These are phyloP conservation scores for Penicillium coffeae DNA, from an alignment of 495 filamentous ascomycete genomes.

Conservation along the genomic window DNA sequence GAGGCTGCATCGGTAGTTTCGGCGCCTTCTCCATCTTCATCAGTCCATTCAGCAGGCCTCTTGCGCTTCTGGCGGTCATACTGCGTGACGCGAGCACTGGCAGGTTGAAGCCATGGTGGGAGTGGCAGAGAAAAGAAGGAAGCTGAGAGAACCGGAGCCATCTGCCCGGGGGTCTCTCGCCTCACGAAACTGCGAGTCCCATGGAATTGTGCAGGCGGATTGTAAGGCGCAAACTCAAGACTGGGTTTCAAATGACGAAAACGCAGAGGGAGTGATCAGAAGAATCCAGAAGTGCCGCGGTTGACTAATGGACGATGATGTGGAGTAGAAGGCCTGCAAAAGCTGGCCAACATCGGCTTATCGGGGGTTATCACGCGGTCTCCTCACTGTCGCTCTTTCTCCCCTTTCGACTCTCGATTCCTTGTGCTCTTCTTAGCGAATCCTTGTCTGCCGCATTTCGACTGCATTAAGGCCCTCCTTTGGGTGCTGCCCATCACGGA, in stretches of 20 bases:
- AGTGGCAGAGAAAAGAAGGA: slow-evolving; percentile 42
- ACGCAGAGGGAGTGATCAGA: background rate
- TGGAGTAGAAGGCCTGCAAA: slow-evolving; percentile 5
- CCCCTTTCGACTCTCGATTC: slow-evolving; percentile 4
- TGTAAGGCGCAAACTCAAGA: no score
- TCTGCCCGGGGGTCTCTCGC: slow-evolving; percentile 9
- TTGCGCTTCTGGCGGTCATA: slow-evolving; percentile 42
- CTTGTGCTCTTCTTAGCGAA: background rate
- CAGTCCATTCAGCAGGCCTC: slow-evolving; percentile 27
- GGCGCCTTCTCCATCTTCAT: slow-evolving; percentile 20
- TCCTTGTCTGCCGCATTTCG: background rate
- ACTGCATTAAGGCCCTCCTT: slow-evolving; percentile 1
- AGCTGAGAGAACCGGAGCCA: slow-evolving; percentile 33
- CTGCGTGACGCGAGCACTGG: slow-evolving; percentile 29
- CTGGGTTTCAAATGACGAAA: background rate
- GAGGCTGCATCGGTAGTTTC: slow-evolving; percentile 38
- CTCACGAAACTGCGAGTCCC: slow-evolving; percentile 8
- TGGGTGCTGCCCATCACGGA: slow-evolving; percentile 1
- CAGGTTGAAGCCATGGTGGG: slow-evolving; percentile 34
- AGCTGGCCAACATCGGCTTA: slow-evolving; percentile 28
- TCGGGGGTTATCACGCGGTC: slow-evolving; percentile 15
- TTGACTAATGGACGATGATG: slow-evolving; percentile 8
- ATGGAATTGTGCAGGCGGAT: slow-evolving; percentile 7
- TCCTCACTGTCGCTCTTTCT: slow-evolving; percentile 8
- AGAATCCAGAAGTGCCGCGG: background rate